Evolutionary conservation across 2,329 filamentous ascomycete genomes (phyloP), one percentile per base, ranked within the genome.

Genomic region (Talaromyces sp.): DNA sequence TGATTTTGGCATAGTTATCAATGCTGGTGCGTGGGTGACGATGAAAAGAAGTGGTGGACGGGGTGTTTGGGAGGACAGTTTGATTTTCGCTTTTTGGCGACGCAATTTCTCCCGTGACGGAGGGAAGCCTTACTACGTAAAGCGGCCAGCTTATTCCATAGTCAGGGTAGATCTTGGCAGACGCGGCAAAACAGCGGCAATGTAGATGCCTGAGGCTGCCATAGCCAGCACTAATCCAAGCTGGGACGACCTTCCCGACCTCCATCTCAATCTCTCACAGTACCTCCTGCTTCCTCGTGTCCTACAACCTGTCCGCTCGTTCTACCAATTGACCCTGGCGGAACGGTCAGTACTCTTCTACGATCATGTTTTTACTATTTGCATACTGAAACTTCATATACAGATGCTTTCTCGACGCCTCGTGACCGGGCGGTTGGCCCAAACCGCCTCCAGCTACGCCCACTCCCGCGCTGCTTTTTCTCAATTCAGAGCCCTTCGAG

Each of bases 341-440:
- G 61, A 71, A 71, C 67, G 60, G 73, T 75, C 11, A 69, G 72
- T 61, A 1, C 33, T 58, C 8, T 57, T 25, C 23, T 16, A 11
- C n/a, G 21, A 31, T 21, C 1, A 21, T 37, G 2, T 5, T 16
- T 23, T 3, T 5, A 37, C 37, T 5, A 8, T 21, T 18, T 11
- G 11, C 6, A 8, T 23, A 54, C 28, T 54, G 23, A 54, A 21
- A 6, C 4, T 14, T 21, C 28, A 6, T 18, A 35, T 54, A 23
- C 7, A 78, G 73, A 81, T 81, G 79, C 70, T 81, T 70, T 76
- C 78, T 67, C 75, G 76, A 72, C 77, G 76, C 66, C 73, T 79
- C 70, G 66, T 79, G 65, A 69, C 76, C 66, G 75, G 76, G 70
- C 75, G 77, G 67, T 74, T 79, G 69, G 72, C 75, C 63, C 74